These are phyloP conservation scores for Sophora flavescens DNA, from an alignment of 306 rosid species.

Conservation along the genomic window DNA sequence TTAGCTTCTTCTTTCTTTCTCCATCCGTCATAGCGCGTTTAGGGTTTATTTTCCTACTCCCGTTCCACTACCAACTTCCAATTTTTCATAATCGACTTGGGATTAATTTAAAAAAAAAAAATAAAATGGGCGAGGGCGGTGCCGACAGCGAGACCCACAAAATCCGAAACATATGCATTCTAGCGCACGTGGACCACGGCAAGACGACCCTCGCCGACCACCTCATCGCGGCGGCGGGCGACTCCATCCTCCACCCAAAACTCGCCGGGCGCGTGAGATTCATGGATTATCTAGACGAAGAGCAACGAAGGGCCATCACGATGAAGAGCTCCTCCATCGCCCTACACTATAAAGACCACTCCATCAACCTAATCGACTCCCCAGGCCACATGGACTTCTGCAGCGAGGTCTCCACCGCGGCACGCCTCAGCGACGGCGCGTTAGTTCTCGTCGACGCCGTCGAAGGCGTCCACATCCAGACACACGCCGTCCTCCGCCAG, in stretches of 20 bases:
- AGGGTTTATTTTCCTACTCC: background rate
- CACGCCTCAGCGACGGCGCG: conserved; percentile 86
- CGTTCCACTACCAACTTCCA: background rate
- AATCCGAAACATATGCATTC: conserved; percentile 82
- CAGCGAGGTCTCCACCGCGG: conserved; percentile 94
- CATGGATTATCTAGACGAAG: conserved; percentile 92
- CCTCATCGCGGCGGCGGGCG: conserved; percentile 73
- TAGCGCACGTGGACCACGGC: conserved; percentile 96
- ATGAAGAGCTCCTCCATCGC: conserved; percentile 91
- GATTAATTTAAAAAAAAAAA: background rate
- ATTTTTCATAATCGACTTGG: no score
- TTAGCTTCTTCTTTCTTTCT: no score
- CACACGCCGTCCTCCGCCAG: conserved; percentile 92
- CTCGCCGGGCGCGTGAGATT: conserved; percentile 85
- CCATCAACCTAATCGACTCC: conserved; percentile 86
- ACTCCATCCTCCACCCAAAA: conserved; percentile 77
- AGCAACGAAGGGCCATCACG: conserved; percentile 88
- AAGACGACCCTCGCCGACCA: conserved; percentile 94
- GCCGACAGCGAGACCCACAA: conserved; percentile 45
- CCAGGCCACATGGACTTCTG: conserved; percentile 96
- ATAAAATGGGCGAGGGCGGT: conserved; percentile 55
- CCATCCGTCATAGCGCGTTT: background rate
- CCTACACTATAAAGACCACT: conserved; percentile 52
- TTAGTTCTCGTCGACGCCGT: conserved; percentile 87
- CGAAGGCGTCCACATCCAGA: conserved; percentile 93